phyloP scores from a whole-genome alignment of 106 monocot species.

The Platanthera zijinensis region DNA sequence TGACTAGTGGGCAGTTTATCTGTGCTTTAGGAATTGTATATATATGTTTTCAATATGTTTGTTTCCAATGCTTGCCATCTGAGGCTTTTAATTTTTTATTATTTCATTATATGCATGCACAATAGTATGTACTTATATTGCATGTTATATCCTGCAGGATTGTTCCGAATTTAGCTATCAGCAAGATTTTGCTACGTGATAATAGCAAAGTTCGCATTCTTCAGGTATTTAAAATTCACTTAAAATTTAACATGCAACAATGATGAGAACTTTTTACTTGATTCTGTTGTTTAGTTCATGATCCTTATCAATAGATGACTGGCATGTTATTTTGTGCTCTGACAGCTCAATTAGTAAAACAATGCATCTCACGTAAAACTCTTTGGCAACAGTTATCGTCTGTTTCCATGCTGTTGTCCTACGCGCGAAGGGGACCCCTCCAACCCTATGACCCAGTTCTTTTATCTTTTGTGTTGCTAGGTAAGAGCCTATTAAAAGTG shows the following conservation, averaged over 20 bases:
- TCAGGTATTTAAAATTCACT: conserved; percentile 41
- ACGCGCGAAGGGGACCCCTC: neutral
- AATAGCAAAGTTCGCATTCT: conserved; percentile 96
- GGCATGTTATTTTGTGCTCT: neutral
- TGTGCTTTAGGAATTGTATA: no score
- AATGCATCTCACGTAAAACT: no score
- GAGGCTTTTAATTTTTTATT: neutral
- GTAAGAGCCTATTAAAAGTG: neutral
- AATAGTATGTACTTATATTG: neutral
- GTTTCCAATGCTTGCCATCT: neutral
- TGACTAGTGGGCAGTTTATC: no score
- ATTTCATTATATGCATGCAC: conserved; percentile 2
- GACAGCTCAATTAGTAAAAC: no score
- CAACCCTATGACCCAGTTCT: neutral
- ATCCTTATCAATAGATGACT: neutral
- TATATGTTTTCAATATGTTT: neutral
- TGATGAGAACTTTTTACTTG: neutral
- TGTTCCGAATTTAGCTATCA: conserved; percentile 92
- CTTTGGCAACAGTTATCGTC: neutral
- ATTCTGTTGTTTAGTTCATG: neutral
- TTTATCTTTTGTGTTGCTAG: neutral
- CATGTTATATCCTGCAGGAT: conserved; percentile 38
- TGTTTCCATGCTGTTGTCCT: neutral
- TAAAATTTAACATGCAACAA: neutral
- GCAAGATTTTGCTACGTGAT: conserved; percentile 70